Base-by-base conservation (phyloP, 352 stramenopile species). In the Globisporangium takayamanum region DNA sequence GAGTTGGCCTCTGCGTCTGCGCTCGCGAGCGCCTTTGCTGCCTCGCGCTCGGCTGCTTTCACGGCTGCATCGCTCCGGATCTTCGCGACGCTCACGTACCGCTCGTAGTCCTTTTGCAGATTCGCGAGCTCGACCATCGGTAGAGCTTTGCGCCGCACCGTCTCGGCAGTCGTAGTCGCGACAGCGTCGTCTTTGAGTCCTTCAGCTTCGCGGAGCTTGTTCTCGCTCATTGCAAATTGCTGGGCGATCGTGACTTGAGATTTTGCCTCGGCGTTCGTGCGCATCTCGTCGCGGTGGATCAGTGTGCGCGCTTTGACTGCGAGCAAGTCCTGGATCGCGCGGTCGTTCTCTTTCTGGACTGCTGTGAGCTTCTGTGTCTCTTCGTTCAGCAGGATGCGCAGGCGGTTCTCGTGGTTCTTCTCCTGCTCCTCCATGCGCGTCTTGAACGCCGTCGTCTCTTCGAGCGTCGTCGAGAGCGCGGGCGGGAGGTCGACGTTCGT, bases 351-450 rank as follows among this genome's bases (percentile, higher is more conserved):
- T 44, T 91, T 95, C 49, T 91, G 70, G 16, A 94, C 66, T 4
- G 76, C 82, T 12, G 86, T 92, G 55, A 94, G 72, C 41, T 87
- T 88, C 63, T 89, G 76, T 3, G 86, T 92, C 47, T 92, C 86
- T 62, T 94, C 73, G 51, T 95, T 92, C 33, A 94, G 53, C 18
- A 95, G 55, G 16, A 90, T 89, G 26, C 87, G 74, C 67, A 93
- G 64, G 20, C 84, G 80, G 69, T 92, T 95, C 70, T 94, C 83
- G 57, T 95, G 82, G 58, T 90, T 93, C 72, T 95, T 95, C 63
- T 94, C 84, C 61, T 93, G 82, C 67, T 95, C 84, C 48, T 89
- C 78, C 79, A 95, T 95, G 26, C 80, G 74, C 8, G 84, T 92
- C 73, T 95, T 93, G 68, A 94, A 93, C 18, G 79, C 80, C 14